phyloP scores from a whole-genome alignment of 176 grass and related monocot genomes.

The Elymus sibiricus region DNA sequence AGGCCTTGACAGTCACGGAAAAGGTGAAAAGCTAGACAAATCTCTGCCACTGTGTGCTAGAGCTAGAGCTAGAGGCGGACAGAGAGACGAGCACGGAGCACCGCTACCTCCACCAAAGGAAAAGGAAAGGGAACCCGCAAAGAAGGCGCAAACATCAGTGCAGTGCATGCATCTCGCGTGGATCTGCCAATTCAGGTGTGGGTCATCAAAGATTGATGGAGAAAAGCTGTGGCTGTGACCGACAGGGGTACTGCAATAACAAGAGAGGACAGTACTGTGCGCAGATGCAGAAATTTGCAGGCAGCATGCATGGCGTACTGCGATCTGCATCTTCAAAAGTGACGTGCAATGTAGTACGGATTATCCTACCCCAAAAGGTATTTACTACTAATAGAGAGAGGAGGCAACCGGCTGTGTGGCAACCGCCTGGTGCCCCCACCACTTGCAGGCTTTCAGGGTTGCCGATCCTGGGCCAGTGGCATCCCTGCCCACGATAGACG shows the following conservation, averaged over 20 bases:
- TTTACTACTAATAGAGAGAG: background rate
- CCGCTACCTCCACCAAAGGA: background rate
- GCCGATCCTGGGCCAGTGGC: background rate
- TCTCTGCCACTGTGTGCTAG: background rate
- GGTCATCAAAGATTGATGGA: no score
- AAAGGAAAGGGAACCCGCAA: background rate
- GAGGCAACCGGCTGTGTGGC: background rate
- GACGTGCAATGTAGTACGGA: conserved; percentile 26
- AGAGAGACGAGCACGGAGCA: background rate
- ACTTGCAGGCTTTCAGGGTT: background rate
- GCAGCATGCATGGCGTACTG: background rate
- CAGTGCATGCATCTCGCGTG: background rate
- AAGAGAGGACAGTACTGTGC: background rate
- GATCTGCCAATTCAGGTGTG: background rate
- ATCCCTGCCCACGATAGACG: background rate
- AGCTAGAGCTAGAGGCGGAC: background rate
- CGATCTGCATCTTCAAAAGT: conserved; percentile 18
- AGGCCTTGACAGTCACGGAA: background rate
- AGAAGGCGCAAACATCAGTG: background rate
- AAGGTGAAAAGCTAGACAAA: background rate
- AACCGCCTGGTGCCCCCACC: background rate
- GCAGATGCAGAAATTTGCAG: background rate
- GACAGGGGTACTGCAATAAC: background rate
- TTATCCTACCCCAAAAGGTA: conserved; percentile 11
- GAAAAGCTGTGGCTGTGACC: no score